phyloP scores from a whole-genome alignment of 257 asterid genomes.

The Nemophila menziesii region DNA sequence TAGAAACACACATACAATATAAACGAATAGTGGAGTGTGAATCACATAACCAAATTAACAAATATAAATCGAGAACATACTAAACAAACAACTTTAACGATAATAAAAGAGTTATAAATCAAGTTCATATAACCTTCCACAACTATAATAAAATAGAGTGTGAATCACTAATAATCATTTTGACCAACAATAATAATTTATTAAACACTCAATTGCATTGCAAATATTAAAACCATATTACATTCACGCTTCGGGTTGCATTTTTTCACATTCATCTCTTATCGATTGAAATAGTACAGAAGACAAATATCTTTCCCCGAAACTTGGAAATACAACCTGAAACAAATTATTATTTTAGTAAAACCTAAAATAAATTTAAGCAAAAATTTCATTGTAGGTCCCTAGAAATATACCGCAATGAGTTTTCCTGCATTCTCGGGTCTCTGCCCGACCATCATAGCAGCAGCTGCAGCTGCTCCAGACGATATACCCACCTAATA shows the following conservation, averaged over 20 bases:
- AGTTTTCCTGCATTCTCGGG: conserved; percentile 97
- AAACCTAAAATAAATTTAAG: conserved; percentile 3
- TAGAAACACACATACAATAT: too few species aligned
- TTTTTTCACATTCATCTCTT: conserved; percentile 76
- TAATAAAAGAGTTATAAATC: too few species aligned
- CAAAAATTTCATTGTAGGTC: neutral
- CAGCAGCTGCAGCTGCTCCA: conserved; percentile 98
- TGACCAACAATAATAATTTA: too few species aligned
- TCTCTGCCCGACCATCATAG: conserved; percentile 70
- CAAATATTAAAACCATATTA: neutral
- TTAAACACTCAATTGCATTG: neutral
- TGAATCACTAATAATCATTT: too few species aligned
- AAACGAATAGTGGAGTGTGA: too few species aligned
- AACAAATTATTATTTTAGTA: conserved; percentile 6
- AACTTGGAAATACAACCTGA: conserved; percentile 95
- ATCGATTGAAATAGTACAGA: conserved; percentile 86
- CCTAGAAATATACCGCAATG: conserved; percentile 43
- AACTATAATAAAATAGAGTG: too few species aligned
- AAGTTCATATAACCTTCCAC: too few species aligned
- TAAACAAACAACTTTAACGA: too few species aligned
- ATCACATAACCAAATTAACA: too few species aligned
- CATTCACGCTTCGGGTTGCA: conserved; percentile 61
- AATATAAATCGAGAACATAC: too few species aligned
- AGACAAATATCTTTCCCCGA: conserved; percentile 85
- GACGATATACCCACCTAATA: conserved; percentile 92